Percentiles rank a stretch among this genome's conserved stretches.
Evolutionary conservation across 176 grass and related monocot species (phyloP).

Genomic region (Triticum aestivum): IWGSC_CS_RefSeq_v2.1 NC_057805.1:351710833-351711332

Average conservation of each 20-base stretch:
- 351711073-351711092: background rate
- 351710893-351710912: background rate
- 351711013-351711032: background rate
- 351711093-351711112: background rate
- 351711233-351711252: no score
- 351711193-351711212: no score
- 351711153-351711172: no score
- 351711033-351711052: background rate
- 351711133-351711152: no score
- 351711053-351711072: background rate
- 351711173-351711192: no score
- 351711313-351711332: no score
- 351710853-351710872: background rate
- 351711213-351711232: no score
- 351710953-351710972: background rate
- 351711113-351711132: no score
- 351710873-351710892: background rate
- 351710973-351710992: background rate
- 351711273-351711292: no score
- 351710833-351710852: background rate
- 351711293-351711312: no score
- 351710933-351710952: background rate
- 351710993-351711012: background rate
- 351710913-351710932: background rate
- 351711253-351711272: no score